Evolutionary conservation across 2,329 filamentous ascomycete species (phyloP).

Genomic region (Arachnomyces sp.): DNA sequence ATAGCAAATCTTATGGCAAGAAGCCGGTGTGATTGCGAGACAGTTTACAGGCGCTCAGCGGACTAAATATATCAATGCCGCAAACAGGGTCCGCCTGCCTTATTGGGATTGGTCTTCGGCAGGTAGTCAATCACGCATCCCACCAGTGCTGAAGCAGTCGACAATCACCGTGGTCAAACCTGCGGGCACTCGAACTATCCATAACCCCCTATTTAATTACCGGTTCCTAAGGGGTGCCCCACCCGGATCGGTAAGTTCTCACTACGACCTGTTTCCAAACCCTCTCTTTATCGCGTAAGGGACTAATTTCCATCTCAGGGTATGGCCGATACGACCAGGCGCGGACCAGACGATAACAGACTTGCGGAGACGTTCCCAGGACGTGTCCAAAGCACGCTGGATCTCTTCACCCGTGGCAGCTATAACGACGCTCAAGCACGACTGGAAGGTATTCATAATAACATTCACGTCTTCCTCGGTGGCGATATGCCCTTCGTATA

Average conservation of each 20-base stretch:
- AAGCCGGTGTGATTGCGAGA: constrained; percentile 3
- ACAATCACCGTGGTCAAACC: constrained; percentile 13
- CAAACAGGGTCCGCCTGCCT: constrained; percentile 6
- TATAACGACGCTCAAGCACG: background rate
- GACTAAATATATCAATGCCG: constrained; percentile 1
- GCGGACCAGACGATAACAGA: background rate
- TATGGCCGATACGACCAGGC: no score
- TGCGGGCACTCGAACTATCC: constrained; percentile 5
- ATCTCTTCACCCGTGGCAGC: background rate
- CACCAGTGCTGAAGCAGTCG: constrained; percentile 8
- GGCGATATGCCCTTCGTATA: constrained; percentile 10
- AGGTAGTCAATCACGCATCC: constrained; percentile 7
- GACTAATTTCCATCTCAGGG: background rate
- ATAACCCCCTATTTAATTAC: constrained; percentile 14
- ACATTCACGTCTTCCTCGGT: constrained; percentile 11
- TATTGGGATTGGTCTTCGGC: constrained; percentile 7
- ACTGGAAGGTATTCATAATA: constrained; percentile 13
- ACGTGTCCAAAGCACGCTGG: background rate
- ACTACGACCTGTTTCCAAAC: background rate
- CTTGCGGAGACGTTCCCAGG: background rate
- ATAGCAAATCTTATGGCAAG: constrained; percentile 2
- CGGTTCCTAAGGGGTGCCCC: background rate
- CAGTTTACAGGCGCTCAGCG: background rate
- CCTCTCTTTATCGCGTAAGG: background rate
- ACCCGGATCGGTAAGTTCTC: background rate